Conservation (phyloP, 805 yeast species). For the Lachancea lanzarotensis region DNA sequence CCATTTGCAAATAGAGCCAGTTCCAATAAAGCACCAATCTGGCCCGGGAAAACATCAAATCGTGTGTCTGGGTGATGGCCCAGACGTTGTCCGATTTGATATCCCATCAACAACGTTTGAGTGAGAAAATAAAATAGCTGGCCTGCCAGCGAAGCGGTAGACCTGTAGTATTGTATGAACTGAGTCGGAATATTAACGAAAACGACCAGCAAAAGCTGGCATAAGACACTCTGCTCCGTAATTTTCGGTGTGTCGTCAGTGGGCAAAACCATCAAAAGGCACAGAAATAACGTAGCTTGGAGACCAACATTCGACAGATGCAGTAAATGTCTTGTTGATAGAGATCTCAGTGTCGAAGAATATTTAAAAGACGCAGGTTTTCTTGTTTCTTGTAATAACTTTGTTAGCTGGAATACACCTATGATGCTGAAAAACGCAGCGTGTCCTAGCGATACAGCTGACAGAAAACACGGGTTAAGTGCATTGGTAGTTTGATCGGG, state of each 20-base stretch:
- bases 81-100: constrained; percentile 23
- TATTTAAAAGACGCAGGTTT: constrained; percentile 17
- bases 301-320: constrained; percentile 22
- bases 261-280: constrained; percentile 11
- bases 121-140: constrained; percentile 26
- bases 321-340: constrained; percentile 15
- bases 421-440: constrained; percentile 17
- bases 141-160: constrained; percentile 25
- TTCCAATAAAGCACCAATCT: constrained; percentile 22
- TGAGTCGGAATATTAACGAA: constrained; percentile 27
- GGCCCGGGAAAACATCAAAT: constrained; percentile 19
- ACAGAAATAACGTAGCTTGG: constrained; percentile 13
- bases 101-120: constrained; percentile 15
- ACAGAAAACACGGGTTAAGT: constrained; percentile 32
- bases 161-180: constrained; percentile 24
- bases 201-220: constrained; percentile 17
- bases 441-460: constrained; percentile 14
- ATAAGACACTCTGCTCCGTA: constrained; percentile 9
- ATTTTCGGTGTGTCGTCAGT: constrained; percentile 9
- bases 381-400: constrained; percentile 12
- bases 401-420: constrained; percentile 21
- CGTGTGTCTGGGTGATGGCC: constrained; percentile 15
- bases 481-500: constrained; percentile 31
- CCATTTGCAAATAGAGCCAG: constrained; percentile 29
- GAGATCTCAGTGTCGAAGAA: constrained; percentile 6